These are phyloP conservation scores for Clonostachys chloroleuca DNA, from an alignment of 2,329 filamentous ascomycete genomes.

Conservation along the genomic window DNA sequence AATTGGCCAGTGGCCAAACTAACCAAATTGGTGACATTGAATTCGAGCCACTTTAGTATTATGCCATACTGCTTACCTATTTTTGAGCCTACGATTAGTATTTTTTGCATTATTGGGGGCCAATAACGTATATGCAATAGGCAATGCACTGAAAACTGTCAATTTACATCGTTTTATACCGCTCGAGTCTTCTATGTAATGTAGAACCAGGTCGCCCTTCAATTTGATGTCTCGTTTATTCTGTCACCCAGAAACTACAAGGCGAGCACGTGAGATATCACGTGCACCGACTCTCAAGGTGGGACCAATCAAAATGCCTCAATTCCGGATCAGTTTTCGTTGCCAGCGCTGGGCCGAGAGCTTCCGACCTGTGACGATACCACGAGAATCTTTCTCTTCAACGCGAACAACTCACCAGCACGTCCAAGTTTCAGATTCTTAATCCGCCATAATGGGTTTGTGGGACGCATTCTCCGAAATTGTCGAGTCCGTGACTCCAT, in stretches of 20 bases:
- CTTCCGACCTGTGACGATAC: constrained; percentile 19
- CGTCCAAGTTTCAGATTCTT: constrained; percentile 11
- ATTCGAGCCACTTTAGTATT: no score
- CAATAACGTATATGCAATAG: no score
- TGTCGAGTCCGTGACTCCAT: constrained; percentile 61
- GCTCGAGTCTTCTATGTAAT: no score
- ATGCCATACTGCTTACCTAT: no score
- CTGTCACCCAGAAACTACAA: not conserved
- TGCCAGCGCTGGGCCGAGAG: constrained; percentile 32
- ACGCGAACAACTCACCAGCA: constrained; percentile 22
- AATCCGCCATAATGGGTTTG: constrained; percentile 54
- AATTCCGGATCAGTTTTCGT: constrained; percentile 44
- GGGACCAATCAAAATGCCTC: constrained; percentile 40
- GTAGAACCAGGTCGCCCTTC: no score
- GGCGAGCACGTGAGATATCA: not conserved
- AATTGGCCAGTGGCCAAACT: no score
- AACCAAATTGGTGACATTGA: no score
- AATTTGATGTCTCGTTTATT: not conserved
- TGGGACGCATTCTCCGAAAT: constrained; percentile 62
- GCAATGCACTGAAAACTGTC: no score
- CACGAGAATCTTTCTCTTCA: constrained; percentile 12
- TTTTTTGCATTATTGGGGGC: no score
- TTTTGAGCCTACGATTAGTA: no score
- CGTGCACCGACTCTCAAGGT: not conserved
- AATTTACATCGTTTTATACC: no score